Base-by-base conservation (phyloP, 352 stramenopile species). In the Globisporangium recalcitrans region DNA sequence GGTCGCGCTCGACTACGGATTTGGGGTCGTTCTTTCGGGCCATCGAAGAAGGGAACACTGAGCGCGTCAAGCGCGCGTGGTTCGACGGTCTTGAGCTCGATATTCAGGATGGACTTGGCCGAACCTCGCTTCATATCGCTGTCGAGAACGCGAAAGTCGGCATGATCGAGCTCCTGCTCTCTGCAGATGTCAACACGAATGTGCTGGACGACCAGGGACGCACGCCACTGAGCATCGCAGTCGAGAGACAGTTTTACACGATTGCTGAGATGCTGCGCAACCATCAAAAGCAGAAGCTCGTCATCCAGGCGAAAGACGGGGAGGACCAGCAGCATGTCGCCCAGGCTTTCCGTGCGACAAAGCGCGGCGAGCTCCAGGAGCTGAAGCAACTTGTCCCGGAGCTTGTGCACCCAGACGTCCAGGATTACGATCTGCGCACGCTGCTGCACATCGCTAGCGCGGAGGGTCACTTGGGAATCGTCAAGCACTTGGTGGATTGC, bases 1-100 rank as follows among this genome's bases (percentile, higher is more conserved):
- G 66, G 32, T 74, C 32, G 19, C 55, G 53, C 1, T 86, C 77
- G 7, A 83, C 53, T 58, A 58, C 61, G 1, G 77, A 87, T 26
- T 56, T 87, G 10, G 57, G 58, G 6, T 61, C 69, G n/a, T 85
- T 87, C 38, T 90, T 89, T 54, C 72, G 56, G 10, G 83, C 82
- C 3, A 74, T 93, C 34, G 63, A 83, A 46, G 62, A 73, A 21
- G 84, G 84, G 24, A 80, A 93, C 57, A 82, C 77, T 0, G 84
- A 91, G 48, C 81, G 80, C 36, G 71, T 93, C n/a, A 93, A 93
- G 65, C 73, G 82, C 16, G 73, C 74, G 11, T 93, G 84, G 84
- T 74, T 93, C 22, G 69, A 76, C 16, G 81, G 84, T 0, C 52
- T 89, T 29, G 70, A 73, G 47, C 73, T 93, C n/a, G 75, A 93